These are phyloP conservation scores for Tuber calosporum DNA, from an alignment of 495 filamentous ascomycete genomes.

Conservation along the genomic window DNA sequence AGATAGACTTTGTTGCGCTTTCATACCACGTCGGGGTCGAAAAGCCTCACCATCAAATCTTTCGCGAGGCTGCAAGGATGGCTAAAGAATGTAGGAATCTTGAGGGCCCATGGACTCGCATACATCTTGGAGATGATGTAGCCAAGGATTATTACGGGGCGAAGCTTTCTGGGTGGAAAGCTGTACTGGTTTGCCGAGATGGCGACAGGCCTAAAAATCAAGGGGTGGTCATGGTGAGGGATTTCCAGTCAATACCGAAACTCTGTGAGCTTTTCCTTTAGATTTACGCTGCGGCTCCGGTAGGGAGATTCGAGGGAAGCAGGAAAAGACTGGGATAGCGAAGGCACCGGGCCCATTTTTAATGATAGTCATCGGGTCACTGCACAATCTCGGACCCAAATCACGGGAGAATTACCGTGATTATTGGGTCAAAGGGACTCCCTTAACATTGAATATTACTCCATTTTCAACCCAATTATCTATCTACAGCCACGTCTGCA, in stretches of 20 bases:
- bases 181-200: conserved; percentile 47
- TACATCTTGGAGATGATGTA: conserved; percentile 65
- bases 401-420: neutral
- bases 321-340: neutral
- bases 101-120: conserved; percentile 44
- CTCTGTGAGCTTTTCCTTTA: neutral
- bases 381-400: neutral
- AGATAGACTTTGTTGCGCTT: conserved; percentile 61
- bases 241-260: neutral
- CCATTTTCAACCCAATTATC: neutral
- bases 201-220: neutral
- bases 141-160: conserved; percentile 59
- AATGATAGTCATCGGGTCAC: neutral
- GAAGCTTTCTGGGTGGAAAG: conserved; percentile 57
- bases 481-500: neutral
- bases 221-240: neutral
- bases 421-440: neutral
- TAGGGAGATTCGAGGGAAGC: neutral
- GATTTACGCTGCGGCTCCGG: neutral
- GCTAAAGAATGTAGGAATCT: conserved; percentile 28
- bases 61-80: conserved; percentile 52
- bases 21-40: conserved; percentile 66
- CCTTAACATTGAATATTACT: neutral
- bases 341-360: neutral
- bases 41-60: conserved; percentile 62